Evolutionary conservation across 1,139 yeast genomes (phyloP).

Genomic region (Taphrina betulina): DNA sequence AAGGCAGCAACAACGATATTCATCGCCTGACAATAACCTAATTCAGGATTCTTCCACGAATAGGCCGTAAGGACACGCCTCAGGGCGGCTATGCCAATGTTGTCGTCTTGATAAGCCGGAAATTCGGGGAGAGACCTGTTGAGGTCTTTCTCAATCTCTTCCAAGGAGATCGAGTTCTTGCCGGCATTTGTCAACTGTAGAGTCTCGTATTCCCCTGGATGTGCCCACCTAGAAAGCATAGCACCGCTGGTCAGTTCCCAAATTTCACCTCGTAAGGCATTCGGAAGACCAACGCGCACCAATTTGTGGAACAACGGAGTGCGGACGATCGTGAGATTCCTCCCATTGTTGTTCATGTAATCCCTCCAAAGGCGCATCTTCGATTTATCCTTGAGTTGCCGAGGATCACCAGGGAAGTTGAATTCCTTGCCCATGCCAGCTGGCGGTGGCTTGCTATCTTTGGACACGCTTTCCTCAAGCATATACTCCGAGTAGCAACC

Average conservation of each 20-base stretch:
- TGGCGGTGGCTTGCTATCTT: conserved; percentile 66
- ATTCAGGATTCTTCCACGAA: conserved; percentile 95
- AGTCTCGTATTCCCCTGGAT: conserved; percentile 59
- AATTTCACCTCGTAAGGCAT: conserved; percentile 85
- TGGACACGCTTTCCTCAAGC: neutral
- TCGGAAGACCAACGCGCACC: conserved; percentile 87
- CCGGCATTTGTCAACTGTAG: conserved; percentile 62
- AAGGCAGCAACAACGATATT: conserved; percentile 94
- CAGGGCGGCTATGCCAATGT: conserved; percentile 72
- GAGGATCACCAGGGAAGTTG: conserved; percentile 80
- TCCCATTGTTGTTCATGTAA: conserved; percentile 75
- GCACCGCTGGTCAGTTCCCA: conserved; percentile 95
- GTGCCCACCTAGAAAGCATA: conserved; percentile 66
- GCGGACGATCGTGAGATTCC: conserved; percentile 71
- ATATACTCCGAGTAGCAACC: conserved; percentile 82
- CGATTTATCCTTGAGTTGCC: conserved; percentile 68
- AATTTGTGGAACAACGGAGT: conserved; percentile 78
- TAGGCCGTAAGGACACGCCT: conserved; percentile 88
- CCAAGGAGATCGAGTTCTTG: conserved; percentile 76
- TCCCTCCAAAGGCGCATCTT: conserved; percentile 94
- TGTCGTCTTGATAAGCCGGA: conserved; percentile 82
- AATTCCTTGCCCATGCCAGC: conserved; percentile 69
- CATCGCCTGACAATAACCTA: conserved; percentile 99
- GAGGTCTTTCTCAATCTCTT: conserved; percentile 94
- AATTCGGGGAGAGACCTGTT: conserved; percentile 94